These are phyloP conservation scores for Croton laevigatus DNA, from an alignment of 441 rosid species.

Conservation along the genomic window DNA sequence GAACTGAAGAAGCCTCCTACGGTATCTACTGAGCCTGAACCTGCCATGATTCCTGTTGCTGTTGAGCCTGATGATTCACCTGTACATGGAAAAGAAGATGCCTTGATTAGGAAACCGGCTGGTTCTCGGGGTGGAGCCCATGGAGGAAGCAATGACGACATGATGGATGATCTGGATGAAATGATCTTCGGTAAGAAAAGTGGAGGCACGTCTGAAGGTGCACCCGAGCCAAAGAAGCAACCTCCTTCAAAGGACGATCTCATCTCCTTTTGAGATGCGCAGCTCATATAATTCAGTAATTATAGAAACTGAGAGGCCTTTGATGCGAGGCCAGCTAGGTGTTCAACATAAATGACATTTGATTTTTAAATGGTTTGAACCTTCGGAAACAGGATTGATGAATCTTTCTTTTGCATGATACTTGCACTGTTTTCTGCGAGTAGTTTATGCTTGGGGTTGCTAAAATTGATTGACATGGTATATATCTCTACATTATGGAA, in stretches of 20 bases:
- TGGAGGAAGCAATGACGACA: constrained; percentile 64
- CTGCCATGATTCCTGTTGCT: constrained; percentile 84
- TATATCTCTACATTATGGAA: neutral
- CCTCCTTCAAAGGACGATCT: constrained; percentile 66
- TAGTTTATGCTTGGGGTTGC: constrained; percentile 18
- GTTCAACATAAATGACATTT: constrained; percentile 12
- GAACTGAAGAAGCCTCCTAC: constrained; percentile 57
- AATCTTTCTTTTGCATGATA: neutral
- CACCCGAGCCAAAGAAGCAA: constrained; percentile 51
- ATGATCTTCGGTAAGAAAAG: constrained; percentile 88
- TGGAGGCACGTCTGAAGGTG: constrained; percentile 46
- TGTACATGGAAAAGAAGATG: constrained; percentile 49
- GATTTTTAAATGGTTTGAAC: constrained; percentile 21
- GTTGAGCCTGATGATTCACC: constrained; percentile 78
- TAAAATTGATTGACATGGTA: constrained; percentile 15
- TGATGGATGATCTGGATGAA: constrained; percentile 93
- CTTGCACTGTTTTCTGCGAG: constrained; percentile 23
- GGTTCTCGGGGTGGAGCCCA: constrained; percentile 47
- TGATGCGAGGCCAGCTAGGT: constrained; percentile 21
- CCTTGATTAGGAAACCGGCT: constrained; percentile 60
- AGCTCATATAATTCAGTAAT: constrained; percentile 5
- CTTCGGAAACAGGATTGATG: constrained; percentile 14
- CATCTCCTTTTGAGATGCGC: constrained; percentile 39
- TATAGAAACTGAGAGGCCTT: constrained; percentile 15
- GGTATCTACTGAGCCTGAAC: constrained; percentile 52